Conservation (phyloP, 139 green algal species). For the Dunaliella primolecta region DNA sequence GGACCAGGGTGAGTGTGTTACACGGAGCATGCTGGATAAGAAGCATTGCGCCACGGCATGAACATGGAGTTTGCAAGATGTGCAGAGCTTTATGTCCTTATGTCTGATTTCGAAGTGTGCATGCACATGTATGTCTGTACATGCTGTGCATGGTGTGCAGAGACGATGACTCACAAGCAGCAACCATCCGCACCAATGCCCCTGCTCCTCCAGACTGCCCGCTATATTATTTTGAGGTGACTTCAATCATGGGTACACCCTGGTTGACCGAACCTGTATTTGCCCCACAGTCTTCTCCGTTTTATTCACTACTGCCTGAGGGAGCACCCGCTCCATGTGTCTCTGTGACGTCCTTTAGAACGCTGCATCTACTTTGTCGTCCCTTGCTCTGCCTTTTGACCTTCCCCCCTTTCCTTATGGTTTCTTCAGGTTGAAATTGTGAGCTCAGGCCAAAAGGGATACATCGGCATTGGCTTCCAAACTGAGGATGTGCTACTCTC, state of each 20-base stretch:
- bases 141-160: too few species aligned
- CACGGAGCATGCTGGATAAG: too few species aligned
- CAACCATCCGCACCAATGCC: constrained; percentile 65
- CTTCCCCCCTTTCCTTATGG: background rate
- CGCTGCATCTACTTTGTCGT: background rate
- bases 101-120: too few species aligned
- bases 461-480: constrained; percentile 69
- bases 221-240: constrained; percentile 80
- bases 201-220: constrained; percentile 52
- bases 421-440: background rate
- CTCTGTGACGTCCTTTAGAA: background rate
- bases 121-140: too few species aligned
- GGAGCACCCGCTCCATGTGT: background rate
- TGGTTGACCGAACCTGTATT: background rate
- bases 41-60: too few species aligned
- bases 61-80: too few species aligned
- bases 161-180: constrained; percentile 66
- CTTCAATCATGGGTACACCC: too few species aligned
- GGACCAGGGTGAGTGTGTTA: background rate
- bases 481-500: constrained; percentile 57
- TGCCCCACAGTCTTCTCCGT: background rate
- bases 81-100: too few species aligned
- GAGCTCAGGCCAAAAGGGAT: constrained; percentile 20
- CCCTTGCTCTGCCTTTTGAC: background rate
- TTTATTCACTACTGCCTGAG: background rate